Evolutionary conservation across 345 rosid species (phyloP).

Genomic region (Kandelia obovata): DNA sequence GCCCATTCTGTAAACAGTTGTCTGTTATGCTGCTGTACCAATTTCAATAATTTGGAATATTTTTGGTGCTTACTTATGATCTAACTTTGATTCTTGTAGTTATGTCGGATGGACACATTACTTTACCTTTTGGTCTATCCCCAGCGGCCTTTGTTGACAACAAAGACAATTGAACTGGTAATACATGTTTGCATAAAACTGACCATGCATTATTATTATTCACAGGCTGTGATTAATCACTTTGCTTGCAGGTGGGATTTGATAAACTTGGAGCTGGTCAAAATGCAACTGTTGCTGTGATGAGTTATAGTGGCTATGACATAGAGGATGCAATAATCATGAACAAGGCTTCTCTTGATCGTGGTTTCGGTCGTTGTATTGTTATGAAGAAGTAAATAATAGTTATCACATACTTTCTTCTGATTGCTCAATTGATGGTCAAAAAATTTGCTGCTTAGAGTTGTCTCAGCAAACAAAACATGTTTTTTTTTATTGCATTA

Average conservation of each 20-base stretch:
- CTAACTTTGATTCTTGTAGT: slow-evolving; percentile 32
- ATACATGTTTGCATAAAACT: slow-evolving; percentile 14
- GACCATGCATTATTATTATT: not conserved
- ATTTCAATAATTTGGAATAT: not conserved
- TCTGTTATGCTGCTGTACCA: not conserved
- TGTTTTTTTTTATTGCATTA: slow-evolving; percentile 3
- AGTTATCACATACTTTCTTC: not conserved
- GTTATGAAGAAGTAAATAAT: slow-evolving; percentile 74
- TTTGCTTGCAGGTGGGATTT: slow-evolving; percentile 65
- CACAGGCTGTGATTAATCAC: slow-evolving; percentile 23
- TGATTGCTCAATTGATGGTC: not conserved
- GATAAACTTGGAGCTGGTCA: slow-evolving; percentile 99
- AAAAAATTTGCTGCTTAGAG: not conserved
- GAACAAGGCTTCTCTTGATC: slow-evolving; percentile 94
- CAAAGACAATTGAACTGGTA: slow-evolving; percentile 93
- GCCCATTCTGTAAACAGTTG: not conserved
- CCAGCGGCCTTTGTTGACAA: slow-evolving; percentile 87
- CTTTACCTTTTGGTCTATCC: slow-evolving; percentile 92
- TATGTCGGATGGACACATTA: slow-evolving; percentile 80
- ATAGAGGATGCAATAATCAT: slow-evolving; percentile 97
- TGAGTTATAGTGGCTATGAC: slow-evolving; percentile 95
- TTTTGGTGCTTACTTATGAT: not conserved
- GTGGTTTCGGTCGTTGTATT: slow-evolving; percentile 98
- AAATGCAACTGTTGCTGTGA: slow-evolving; percentile 97
- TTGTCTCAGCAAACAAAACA: not conserved